phyloP scores from a whole-genome alignment of 345 rosid genomes.

The Eucalyptus microcorys region DNA sequence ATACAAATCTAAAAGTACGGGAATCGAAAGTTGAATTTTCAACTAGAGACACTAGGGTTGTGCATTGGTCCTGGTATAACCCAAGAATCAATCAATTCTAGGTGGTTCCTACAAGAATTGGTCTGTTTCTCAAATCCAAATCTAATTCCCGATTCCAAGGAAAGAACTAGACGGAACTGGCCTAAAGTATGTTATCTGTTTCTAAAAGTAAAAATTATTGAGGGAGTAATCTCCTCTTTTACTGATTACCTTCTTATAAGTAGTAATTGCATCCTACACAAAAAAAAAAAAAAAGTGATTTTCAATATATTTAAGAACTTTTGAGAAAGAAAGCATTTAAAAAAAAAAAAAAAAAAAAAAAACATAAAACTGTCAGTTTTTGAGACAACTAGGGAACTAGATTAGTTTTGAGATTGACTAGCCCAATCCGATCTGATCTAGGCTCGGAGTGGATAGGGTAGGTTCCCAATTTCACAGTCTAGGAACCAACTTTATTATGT shows the following conservation, averaged over 20 bases:
- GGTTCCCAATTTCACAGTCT: background rate
- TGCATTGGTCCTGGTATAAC: fast-evolving
- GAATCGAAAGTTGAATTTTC: background rate
- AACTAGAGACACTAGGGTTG: background rate
- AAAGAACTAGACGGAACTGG: fast-evolving
- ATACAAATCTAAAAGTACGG: background rate
- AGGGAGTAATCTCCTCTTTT: background rate
- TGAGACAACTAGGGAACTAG: background rate
- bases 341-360: too few species aligned
- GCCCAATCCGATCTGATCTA: background rate
- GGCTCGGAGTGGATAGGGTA: fast-evolving
- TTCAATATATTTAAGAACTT: fast-evolving
- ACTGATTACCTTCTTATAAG: fast-evolving
- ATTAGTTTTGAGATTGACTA: fast-evolving
- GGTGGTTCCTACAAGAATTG: too few species aligned
- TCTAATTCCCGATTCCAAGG: fast-evolving
- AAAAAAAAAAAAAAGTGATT: too few species aligned
- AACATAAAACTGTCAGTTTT: too few species aligned
- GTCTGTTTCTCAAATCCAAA: fast-evolving
- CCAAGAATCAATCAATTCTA: fast-evolving
- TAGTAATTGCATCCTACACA: background rate
- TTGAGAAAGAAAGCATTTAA: background rate
- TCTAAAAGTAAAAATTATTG: background rate
- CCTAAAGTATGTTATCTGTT: background rate
- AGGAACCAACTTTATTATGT: too few species aligned